phyloP scores from a whole-genome alignment of 345 rosid species.

The Dimocarpus longan region DNA sequence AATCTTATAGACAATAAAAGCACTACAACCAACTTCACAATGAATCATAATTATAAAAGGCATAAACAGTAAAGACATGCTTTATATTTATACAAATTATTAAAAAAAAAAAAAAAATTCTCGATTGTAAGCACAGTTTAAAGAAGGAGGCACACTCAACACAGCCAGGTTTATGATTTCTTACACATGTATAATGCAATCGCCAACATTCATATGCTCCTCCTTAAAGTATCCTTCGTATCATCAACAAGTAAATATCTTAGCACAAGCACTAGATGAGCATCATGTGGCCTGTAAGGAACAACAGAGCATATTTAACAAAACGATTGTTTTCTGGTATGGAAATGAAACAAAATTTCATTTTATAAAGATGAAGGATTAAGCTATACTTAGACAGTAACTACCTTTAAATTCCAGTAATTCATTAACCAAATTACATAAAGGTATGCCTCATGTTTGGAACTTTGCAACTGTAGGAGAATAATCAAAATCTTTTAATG shows the following conservation, averaged over 20 bases:
- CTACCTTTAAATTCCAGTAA: neutral
- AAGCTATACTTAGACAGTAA: neutral
- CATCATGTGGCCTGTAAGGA: constrained; percentile 86
- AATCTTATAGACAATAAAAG: neutral
- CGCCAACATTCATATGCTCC: constrained; percentile 87
- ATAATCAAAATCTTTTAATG: neutral
- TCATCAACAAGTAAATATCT: too few species aligned
- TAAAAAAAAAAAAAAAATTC: neutral
- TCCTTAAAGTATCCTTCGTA: constrained; percentile 41
- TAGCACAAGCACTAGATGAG: constrained; percentile 12
- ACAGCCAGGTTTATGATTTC: constrained; percentile 25
- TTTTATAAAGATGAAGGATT: neutral
- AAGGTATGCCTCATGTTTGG: neutral
- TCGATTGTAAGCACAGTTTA: neutral
- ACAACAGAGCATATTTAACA: constrained; percentile 24
- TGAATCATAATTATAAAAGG: neutral
- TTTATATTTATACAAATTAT: neutral
- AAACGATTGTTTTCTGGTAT: neutral
- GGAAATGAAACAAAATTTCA: neutral
- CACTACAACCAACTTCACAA: neutral
- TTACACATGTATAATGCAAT: constrained; percentile 87
- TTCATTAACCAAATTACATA: too few species aligned
- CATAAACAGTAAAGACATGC: constrained; percentile 5
- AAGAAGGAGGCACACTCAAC: neutral
- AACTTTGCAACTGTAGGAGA: constrained; percentile 9